phyloP scores from a whole-genome alignment of 2,329 filamentous ascomycete species.

The Fusarium sacchari region DNA sequence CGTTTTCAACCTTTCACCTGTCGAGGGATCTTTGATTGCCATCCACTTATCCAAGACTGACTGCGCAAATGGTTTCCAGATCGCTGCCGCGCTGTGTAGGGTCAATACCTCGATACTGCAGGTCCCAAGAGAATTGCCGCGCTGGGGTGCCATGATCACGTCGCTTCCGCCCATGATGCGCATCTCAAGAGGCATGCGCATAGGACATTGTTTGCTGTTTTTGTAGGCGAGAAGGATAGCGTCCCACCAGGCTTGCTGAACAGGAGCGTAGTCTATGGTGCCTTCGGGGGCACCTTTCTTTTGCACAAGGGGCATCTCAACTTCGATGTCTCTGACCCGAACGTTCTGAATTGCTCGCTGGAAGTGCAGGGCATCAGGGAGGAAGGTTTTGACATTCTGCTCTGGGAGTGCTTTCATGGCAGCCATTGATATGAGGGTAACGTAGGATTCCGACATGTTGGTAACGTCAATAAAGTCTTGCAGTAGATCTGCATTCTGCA shows the following conservation, averaged over 20 bases:
- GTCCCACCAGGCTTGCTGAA: background rate
- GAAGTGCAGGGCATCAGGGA: background rate
- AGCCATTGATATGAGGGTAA: background rate
- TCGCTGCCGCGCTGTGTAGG: background rate
- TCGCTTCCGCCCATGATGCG: background rate
- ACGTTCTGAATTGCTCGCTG: background rate
- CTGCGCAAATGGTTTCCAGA: background rate
- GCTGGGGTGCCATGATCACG: background rate
- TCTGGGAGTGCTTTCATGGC: background rate
- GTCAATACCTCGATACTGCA: background rate
- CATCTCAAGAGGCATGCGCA: background rate
- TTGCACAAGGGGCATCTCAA: background rate
- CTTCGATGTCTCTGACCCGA: background rate
- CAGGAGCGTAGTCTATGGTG: background rate
- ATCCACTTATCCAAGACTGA: background rate
- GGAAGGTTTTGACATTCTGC: background rate
- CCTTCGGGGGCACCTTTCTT: background rate
- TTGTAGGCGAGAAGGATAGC: background rate
- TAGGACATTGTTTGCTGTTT: background rate
- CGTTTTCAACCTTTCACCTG: background rate
- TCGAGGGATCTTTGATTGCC: background rate
- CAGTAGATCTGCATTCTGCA: background rate
- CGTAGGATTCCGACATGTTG: accelerated
- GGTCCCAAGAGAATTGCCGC: background rate
- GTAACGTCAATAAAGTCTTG: accelerated